Conservation (phyloP, 306 rosid genomes). For the Cucumis cinereus region DNA sequence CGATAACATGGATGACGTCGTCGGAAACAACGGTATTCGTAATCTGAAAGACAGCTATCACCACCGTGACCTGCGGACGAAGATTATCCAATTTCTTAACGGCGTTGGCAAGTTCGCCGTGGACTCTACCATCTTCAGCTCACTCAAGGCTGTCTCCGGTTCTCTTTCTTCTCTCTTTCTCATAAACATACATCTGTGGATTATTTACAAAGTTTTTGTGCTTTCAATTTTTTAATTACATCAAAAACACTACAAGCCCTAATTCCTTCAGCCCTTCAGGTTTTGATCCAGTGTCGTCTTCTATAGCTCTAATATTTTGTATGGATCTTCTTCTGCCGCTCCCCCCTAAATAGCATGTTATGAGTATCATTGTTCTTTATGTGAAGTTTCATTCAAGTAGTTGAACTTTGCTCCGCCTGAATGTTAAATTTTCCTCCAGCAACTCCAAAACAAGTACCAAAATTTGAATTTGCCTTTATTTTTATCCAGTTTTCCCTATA, state of each 20-base stretch:
- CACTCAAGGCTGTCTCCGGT: slow-evolving; percentile 51
- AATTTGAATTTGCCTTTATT: not conserved
- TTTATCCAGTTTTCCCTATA: not conserved
- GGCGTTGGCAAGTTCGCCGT: slow-evolving; percentile 49
- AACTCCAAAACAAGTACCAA: not conserved
- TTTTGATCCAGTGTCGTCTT: not conserved
- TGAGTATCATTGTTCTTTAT: not conserved
- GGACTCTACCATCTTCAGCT: slow-evolving; percentile 38
- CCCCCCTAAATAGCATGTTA: not conserved
- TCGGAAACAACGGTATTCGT: not conserved
- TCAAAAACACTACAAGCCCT: not conserved
- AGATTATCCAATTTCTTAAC: slow-evolving; percentile 24
- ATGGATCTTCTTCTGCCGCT: not conserved
- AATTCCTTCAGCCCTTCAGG: not conserved
- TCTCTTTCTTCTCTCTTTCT: slow-evolving; percentile 14
- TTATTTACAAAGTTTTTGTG: not conserved
- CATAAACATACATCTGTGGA: not conserved
- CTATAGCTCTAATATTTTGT: not conserved
- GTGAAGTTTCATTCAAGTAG: not conserved
- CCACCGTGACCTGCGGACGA: slow-evolving; percentile 11
- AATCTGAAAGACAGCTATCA: not conserved
- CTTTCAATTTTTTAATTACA: not conserved
- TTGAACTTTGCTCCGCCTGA: not conserved
- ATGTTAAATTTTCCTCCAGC: not conserved
- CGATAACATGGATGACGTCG: slow-evolving; percentile 22